phyloP scores from a whole-genome alignment of 495 filamentous ascomycete species.

The Staphylotrichum longicolle region DNA sequence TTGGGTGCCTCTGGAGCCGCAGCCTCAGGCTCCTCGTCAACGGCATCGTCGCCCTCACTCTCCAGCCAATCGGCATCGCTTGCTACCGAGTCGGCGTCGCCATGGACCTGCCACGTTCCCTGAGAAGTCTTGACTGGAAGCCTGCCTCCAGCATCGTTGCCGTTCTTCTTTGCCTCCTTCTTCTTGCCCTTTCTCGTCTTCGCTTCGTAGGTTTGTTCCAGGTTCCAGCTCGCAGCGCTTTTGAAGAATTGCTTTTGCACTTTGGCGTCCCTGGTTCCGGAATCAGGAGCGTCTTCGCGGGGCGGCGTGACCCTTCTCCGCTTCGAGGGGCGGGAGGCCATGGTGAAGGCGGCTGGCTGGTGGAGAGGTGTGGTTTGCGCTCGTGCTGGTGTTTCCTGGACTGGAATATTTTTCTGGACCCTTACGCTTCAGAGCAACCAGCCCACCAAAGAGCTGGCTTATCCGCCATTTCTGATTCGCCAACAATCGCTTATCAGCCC shows the following conservation, averaged over 20 bases:
- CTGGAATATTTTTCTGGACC: slow-evolving; percentile 24
- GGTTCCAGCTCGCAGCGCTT: slow-evolving; percentile 64
- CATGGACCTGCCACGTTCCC: slow-evolving; percentile 59
- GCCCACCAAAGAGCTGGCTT: slow-evolving; percentile 21
- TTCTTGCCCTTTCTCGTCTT: slow-evolving; percentile 69
- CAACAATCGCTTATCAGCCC: slow-evolving; percentile 23
- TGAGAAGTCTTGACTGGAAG: slow-evolving; percentile 83
- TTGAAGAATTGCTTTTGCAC: slow-evolving; percentile 48
- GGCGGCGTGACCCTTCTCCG: slow-evolving; percentile 46
- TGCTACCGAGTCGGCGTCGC: slow-evolving; percentile 47
- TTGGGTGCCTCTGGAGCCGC: slow-evolving; percentile 54
- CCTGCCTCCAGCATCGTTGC: slow-evolving; percentile 35
- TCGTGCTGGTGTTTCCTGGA: not conserved
- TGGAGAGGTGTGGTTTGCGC: slow-evolving; percentile 10
- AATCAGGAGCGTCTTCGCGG: slow-evolving; percentile 31
- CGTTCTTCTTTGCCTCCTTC: slow-evolving; percentile 62
- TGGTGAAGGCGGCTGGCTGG: slow-evolving; percentile 21
- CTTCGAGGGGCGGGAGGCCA: slow-evolving; percentile 46
- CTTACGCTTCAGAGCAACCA: not conserved
- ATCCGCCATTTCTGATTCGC: slow-evolving; percentile 21
- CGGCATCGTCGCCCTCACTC: slow-evolving; percentile 42
- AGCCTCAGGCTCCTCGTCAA: slow-evolving; percentile 35
- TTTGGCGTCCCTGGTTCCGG: slow-evolving; percentile 30
- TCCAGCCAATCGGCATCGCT: slow-evolving; percentile 57
- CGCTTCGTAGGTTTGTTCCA: slow-evolving; percentile 88